These are phyloP conservation scores for Cadophora sp. DNA, from an alignment of 2,329 filamentous ascomycete species.

Conservation along the genomic window DNA sequence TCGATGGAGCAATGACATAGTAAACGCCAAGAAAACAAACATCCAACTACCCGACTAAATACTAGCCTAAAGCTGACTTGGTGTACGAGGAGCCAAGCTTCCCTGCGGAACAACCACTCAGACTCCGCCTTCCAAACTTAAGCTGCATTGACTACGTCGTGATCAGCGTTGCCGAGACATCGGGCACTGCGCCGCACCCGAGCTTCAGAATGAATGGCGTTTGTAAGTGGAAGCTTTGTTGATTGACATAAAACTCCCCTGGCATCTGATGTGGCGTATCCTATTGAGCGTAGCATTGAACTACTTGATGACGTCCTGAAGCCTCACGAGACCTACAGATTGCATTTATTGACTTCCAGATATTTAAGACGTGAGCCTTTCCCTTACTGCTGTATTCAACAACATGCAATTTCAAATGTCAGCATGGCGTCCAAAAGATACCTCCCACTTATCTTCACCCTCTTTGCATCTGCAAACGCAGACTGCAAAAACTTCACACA, in stretches of 20 bases:
- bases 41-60: not conserved
- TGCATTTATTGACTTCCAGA: not conserved
- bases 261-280: not conserved
- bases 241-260: slow-evolving; percentile 3
- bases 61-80: not conserved
- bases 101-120: not conserved
- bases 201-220: not conserved
- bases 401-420: not conserved
- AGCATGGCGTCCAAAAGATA: not conserved
- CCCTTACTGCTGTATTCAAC: not conserved
- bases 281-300: not conserved
- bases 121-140: not conserved
- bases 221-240: not conserved
- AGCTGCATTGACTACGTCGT: not conserved
- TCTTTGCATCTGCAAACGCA: not conserved
- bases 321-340: not conserved
- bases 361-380: not conserved
- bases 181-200: slow-evolving; percentile 1
- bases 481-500: slow-evolving; percentile 17
- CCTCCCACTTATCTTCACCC: not conserved
- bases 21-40: not conserved
- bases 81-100: not conserved
- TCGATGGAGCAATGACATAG: not conserved
- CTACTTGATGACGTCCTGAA: not conserved
- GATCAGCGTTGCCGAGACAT: not conserved